Evolutionary conservation across 2,329 filamentous ascomycete genomes (phyloP).

Genomic region (Blastomyces emzantsi): DNA sequence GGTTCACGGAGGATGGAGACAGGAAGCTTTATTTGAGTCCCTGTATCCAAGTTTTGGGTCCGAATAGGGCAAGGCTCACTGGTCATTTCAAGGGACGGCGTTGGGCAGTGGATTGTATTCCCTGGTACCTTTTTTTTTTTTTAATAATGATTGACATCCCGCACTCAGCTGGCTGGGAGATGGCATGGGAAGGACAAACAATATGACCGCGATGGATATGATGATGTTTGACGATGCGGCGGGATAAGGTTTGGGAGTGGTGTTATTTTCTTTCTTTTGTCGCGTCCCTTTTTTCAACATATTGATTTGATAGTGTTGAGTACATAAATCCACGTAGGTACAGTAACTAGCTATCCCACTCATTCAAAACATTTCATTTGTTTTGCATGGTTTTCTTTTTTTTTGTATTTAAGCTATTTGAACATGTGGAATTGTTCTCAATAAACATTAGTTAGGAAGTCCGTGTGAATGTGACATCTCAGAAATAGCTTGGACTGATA

Average conservation of each 20-base stretch:
- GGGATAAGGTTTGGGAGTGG: too few species aligned
- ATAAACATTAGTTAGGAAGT: too few species aligned
- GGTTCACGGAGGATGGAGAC: neutral
- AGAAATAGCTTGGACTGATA: too few species aligned
- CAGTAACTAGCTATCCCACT: neutral
- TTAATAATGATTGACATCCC: neutral
- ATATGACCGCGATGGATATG: neutral
- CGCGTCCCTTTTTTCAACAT: neutral
- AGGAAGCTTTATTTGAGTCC: neutral
- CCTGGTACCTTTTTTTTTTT: neutral
- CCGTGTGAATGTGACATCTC: too few species aligned
- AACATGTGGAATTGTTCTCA: too few species aligned
- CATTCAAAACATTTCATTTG: neutral
- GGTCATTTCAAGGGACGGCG: neutral
- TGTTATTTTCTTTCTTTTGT: neutral
- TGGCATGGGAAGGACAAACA: neutral
- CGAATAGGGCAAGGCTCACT: neutral
- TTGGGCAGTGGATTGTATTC: neutral
- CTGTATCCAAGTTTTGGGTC: neutral
- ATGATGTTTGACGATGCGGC: neutral
- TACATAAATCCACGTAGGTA: neutral
- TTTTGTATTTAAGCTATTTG: neutral
- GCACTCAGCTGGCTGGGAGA: neutral
- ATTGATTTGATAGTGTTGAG: neutral
- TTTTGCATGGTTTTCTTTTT: neutral